These are phyloP conservation scores for Saprolegnia parasitica DNA, from an alignment of 352 stramenopile genomes.

Conservation along the genomic window DNA sequence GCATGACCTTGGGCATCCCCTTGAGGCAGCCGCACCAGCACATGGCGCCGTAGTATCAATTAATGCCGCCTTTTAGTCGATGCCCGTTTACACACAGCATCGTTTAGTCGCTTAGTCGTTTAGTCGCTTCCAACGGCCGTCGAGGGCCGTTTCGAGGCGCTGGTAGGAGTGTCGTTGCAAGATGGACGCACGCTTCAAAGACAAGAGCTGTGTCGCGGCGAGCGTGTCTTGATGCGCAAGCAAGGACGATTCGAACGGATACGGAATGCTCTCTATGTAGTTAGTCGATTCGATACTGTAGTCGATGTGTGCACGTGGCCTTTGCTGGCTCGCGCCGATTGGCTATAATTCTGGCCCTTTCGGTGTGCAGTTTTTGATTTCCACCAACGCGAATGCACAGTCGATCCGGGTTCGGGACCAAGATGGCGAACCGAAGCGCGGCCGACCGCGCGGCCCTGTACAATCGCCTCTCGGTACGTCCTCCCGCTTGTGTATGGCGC, in stretches of 20 bases:
- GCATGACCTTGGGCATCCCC: background rate
- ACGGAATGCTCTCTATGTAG: too few species aligned
- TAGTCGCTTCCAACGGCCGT: too few species aligned
- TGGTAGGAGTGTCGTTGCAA: too few species aligned
- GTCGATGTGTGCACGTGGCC: background rate
- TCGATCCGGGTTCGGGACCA: slow-evolving; percentile 21
- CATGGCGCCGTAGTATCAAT: background rate
- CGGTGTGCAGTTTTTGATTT: slow-evolving; percentile 18
- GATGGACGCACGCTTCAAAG: too few species aligned
- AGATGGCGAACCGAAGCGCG: slow-evolving; percentile 22
- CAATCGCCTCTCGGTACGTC: slow-evolving; percentile 18
- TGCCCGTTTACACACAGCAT: background rate
- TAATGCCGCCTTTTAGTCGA: background rate
- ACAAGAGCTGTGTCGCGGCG: too few species aligned
- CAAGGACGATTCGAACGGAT: too few species aligned
- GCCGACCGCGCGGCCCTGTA: slow-evolving; percentile 26
- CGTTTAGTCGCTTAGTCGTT: background rate
- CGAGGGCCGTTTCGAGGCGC: too few species aligned
- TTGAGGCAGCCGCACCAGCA: slow-evolving; percentile 19
- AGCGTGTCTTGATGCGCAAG: too few species aligned
- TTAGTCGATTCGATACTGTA: too few species aligned
- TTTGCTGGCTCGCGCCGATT: slow-evolving; percentile 24
- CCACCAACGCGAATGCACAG: slow-evolving; percentile 19
- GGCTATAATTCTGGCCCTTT: slow-evolving; percentile 15
- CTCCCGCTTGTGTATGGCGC: background rate